Base-by-base conservation (phyloP, 1,284 basidiomycete species). In the Naganishia albida region DNA sequence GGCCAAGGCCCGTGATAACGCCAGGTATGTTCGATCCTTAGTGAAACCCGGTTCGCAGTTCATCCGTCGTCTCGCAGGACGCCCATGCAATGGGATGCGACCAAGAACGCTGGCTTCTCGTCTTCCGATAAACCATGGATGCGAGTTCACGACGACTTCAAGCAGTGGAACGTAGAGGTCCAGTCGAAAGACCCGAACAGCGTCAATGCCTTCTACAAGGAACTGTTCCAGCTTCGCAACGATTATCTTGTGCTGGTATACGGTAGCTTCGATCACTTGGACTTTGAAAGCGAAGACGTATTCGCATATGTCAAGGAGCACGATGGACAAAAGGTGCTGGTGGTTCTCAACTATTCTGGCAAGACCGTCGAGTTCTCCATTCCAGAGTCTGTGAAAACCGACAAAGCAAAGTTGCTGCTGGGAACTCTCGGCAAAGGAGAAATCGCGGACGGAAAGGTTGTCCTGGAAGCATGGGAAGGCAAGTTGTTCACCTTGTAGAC, bases 81-180 rank as follows among this genome's bases (percentile, higher is more conserved):
- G 0, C 64, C 63, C 25, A 52, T 44, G 28, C 69, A 88, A 85
- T 90, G 89, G 88, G 81, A 85, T 64, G 70, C 78, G 3, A 78
- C 78, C 0, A 50, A 77, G 6, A 80, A 89, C 64, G 87, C 81
- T 0, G 88, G 89, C 0, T 90, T 90, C 75, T 85, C 85, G 3
- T 81, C 82, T 0, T 84, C 83, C n/a, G 70, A 66, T 28, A 81
- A 77, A 15, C 87, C 88, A 0, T 91, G 88, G 89, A 90, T 90
- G 87, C 81, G 86, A 15, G 84, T 88, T 10, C 86, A 88, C 70
- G 86, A 88, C 44, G 87, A 89, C 70, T 87, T 86, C 72, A 68
- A 66, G 18, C 71, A 76, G 2, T 88, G 87, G 83, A 90, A 90
- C 72, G 87, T 82, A 8, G 80, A 75, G 1, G 76, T 74, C 4